Evolutionary conservation across 345 rosid genomes (phyloP).

Genomic region (Cardamine occulta): DNA sequence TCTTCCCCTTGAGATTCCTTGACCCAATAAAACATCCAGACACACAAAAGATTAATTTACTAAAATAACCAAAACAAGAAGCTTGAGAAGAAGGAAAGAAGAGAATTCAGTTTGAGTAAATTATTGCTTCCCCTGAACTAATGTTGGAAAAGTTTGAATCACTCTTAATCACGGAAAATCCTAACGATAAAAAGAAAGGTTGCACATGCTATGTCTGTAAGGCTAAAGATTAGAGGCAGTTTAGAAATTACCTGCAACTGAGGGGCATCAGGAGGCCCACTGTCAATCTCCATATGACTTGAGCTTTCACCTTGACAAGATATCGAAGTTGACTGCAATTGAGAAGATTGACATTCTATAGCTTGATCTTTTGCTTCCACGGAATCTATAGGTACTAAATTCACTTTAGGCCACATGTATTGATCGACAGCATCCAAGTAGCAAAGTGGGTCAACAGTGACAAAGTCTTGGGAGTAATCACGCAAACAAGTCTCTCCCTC

Average conservation of each 20-base stretch:
- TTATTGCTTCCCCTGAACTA: slow-evolving; percentile 44
- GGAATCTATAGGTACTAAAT: slow-evolving; percentile 42
- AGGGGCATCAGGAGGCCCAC: slow-evolving; percentile 44
- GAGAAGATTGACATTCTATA: slow-evolving; percentile 48
- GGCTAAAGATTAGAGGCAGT: slow-evolving; percentile 7
- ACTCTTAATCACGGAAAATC: slow-evolving; percentile 42
- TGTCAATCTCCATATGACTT: slow-evolving; percentile 51
- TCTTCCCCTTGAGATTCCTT: slow-evolving; percentile 50
- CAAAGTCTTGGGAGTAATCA: slow-evolving; percentile 58
- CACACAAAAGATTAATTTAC: slow-evolving; percentile 8
- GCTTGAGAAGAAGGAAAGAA: slow-evolving; percentile 13
- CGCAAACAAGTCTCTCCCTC: slow-evolving; percentile 70
- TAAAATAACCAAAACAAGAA: slow-evolving; percentile 22
- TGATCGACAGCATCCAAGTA: slow-evolving; percentile 67
- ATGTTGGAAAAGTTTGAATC: slow-evolving; percentile 42
- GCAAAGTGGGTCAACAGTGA: slow-evolving; percentile 82
- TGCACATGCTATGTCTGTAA: slow-evolving; percentile 27
- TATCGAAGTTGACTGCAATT: slow-evolving; percentile 51
- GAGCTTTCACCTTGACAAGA: slow-evolving; percentile 59
- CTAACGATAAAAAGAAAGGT: not conserved
- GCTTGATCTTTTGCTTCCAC: slow-evolving; percentile 45
- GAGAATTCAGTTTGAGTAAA: slow-evolving; percentile 21
- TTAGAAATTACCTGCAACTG: slow-evolving; percentile 57
- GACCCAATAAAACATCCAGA: slow-evolving; percentile 21
- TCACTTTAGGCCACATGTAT: slow-evolving; percentile 68